These are phyloP conservation scores for Acanthamoeba triangularis DNA, from an alignment of 208 protist species.

Conservation along the genomic window DNA sequence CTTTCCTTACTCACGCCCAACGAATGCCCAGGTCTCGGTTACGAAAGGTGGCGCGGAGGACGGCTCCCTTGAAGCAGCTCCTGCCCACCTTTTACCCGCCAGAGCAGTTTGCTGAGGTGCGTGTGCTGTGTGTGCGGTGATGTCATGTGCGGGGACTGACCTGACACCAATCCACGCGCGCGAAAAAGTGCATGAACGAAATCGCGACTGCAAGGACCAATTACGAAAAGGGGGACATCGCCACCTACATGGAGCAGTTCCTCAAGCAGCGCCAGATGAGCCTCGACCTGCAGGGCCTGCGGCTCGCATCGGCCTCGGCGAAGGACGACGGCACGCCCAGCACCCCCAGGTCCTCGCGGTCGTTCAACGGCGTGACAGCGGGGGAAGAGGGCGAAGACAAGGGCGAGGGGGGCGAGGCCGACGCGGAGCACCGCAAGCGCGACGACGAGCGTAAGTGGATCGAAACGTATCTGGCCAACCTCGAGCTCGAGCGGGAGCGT, in stretches of 20 bases:
- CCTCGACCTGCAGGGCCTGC: background rate
- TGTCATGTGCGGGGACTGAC: background rate
- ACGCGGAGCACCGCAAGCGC: background rate
- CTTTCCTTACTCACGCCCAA: too few relatives aligned
- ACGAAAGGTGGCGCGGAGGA: too few relatives aligned
- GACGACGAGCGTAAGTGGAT: conserved; percentile 10
- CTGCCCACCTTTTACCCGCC: too few relatives aligned
- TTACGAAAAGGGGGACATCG: background rate
- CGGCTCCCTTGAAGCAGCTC: too few relatives aligned
- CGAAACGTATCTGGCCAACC: background rate
- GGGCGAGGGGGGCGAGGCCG: background rate
- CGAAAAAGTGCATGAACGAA: background rate
- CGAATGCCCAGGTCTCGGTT: too few relatives aligned
- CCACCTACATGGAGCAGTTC: background rate
- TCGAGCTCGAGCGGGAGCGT: too few relatives aligned
- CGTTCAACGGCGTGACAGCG: background rate
- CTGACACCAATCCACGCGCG: too few relatives aligned
- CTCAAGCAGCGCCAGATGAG: conserved; percentile 1
- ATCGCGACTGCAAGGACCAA: background rate
- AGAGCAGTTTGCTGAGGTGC: too few relatives aligned
- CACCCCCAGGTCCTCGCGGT: background rate
- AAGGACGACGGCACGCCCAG: too few relatives aligned
- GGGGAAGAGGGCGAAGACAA: background rate
- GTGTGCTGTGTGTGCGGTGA: background rate
- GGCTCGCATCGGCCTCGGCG: background rate